Percentiles rank a stretch among this genome's conserved stretches.
Evolutionary conservation across 2,329 filamentous ascomycete genomes (phyloP).

Genomic region (Gnomoniopsis sp.): DNA sequence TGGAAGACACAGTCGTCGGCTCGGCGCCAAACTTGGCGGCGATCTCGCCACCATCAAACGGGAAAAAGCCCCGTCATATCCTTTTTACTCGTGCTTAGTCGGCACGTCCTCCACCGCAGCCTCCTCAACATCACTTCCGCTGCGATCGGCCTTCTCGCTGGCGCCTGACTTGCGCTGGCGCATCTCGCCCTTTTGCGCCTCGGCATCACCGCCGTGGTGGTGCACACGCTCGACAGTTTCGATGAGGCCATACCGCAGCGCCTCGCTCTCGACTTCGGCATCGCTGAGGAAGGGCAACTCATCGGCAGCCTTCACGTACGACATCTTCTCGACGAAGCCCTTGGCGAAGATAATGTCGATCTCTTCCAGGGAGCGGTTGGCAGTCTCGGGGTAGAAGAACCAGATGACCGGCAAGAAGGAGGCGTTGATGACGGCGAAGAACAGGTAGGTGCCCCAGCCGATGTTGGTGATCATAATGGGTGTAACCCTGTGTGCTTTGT

Average conservation of each 20-base stretch:
- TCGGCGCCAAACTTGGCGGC: not conserved
- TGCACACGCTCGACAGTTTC: constrained; percentile 17
- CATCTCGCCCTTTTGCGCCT: constrained; percentile 9
- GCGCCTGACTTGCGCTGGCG: constrained; percentile 1
- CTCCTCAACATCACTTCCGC: constrained; percentile 10
- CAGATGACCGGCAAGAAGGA: constrained; percentile 49
- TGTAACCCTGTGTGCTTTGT: constrained; percentile 38
- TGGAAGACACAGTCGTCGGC: too few relatives aligned
- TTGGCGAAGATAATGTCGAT: constrained; percentile 62
- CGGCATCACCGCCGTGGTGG: constrained; percentile 5
- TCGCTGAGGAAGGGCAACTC: constrained; percentile 51
- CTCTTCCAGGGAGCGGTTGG: constrained; percentile 59
- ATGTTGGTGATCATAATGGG: constrained; percentile 55
- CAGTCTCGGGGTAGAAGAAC: constrained; percentile 53
- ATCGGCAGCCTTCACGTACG: constrained; percentile 55
- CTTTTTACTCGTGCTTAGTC: not conserved
- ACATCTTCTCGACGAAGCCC: constrained; percentile 55
- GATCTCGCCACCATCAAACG: too few relatives aligned
- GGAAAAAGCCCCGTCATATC: not conserved
- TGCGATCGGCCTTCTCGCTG: constrained; percentile 14
- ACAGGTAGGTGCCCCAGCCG: constrained; percentile 51
- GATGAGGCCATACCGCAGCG: constrained; percentile 30
- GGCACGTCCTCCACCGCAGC: not conserved
- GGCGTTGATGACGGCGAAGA: constrained; percentile 53
- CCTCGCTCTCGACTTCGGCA: constrained; percentile 50